phyloP scores from a whole-genome alignment of 352 stramenopile genomes.

The Globisporangium nagaii region DNA sequence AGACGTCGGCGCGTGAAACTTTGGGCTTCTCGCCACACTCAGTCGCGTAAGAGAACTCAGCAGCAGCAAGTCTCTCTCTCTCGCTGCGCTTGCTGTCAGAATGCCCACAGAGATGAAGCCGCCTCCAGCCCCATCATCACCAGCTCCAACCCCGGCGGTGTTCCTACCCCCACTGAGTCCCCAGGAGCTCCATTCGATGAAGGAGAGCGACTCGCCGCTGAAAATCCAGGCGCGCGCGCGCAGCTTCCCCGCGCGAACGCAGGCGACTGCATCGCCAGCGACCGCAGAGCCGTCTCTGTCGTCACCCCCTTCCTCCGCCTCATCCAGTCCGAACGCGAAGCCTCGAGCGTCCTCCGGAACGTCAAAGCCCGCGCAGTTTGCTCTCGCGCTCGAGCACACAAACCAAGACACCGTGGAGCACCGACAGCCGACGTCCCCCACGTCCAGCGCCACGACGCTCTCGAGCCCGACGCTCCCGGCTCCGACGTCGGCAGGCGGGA shows the following conservation, averaged over 20 bases:
- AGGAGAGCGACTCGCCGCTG: slow-evolving; percentile 3
- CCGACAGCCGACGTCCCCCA: slow-evolving; percentile 2
- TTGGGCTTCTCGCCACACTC: too few relatives aligned
- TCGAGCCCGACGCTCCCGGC: neutral
- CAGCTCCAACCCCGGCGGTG: neutral
- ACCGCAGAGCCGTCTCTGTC: neutral
- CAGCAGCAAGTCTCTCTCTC: too few relatives aligned
- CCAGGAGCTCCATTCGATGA: neutral
- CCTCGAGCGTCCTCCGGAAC: neutral
- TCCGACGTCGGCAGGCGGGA: neutral
- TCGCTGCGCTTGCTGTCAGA: too few relatives aligned
- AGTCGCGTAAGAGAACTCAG: neutral
- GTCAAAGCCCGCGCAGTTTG: slow-evolving; percentile 7
- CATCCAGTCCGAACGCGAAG: neutral
- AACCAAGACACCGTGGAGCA: slow-evolving; percentile 10
- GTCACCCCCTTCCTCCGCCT: neutral
- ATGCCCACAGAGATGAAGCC: neutral
- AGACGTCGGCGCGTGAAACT: too few relatives aligned
- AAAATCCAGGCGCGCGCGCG: slow-evolving; percentile 10
- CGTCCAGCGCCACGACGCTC: neutral
- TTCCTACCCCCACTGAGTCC: neutral
- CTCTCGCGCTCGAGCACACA: slow-evolving; percentile 13
- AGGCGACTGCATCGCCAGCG: neutral
- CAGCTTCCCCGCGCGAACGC: slow-evolving; percentile 7
- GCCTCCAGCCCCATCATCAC: neutral